Conservation (phyloP, 768 basidiomycete species). For the Phallus indusiatus region DNA sequence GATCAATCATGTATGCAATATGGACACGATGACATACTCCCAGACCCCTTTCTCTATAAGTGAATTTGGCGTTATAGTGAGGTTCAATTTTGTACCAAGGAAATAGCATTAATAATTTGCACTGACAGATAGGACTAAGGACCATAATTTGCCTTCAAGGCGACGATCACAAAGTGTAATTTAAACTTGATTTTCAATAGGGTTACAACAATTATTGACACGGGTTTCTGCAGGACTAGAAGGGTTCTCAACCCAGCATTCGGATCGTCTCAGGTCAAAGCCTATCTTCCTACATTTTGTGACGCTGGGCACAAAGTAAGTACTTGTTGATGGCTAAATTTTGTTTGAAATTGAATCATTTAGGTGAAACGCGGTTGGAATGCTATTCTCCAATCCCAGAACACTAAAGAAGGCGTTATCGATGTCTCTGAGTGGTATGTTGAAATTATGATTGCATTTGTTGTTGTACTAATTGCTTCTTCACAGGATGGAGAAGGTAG, state of each 20-base stretch:
- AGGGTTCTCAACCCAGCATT: constrained; percentile 7
- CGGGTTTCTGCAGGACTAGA: neutral
- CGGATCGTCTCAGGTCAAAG: neutral
- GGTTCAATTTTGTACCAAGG: neutral
- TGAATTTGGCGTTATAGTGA: constrained; percentile 31
- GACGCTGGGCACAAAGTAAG: constrained; percentile 8
- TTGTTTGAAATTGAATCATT: neutral
- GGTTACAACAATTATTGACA: no score
- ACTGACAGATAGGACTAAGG: constrained; percentile 22
- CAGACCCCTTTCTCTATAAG: constrained; percentile 5
- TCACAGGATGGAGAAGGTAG: constrained; percentile 1
- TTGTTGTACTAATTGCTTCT: neutral
- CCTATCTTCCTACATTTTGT: constrained; percentile 4
- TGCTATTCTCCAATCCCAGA: constrained; percentile 4
- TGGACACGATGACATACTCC: constrained; percentile 22
- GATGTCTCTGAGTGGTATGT: constrained; percentile 9
- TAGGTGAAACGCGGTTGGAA: constrained; percentile 6
- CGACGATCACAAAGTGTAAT: constrained; percentile 34
- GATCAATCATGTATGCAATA: constrained; percentile 38
- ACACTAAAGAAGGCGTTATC: constrained; percentile 3
- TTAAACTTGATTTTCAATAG: neutral
- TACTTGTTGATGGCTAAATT: neutral
- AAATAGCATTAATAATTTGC: neutral
- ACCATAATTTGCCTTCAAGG: constrained; percentile 32
- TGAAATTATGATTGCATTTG: no score